phyloP scores from a whole-genome alignment of 129 eudicot species.

The Centaurea solstitialis region DNA sequence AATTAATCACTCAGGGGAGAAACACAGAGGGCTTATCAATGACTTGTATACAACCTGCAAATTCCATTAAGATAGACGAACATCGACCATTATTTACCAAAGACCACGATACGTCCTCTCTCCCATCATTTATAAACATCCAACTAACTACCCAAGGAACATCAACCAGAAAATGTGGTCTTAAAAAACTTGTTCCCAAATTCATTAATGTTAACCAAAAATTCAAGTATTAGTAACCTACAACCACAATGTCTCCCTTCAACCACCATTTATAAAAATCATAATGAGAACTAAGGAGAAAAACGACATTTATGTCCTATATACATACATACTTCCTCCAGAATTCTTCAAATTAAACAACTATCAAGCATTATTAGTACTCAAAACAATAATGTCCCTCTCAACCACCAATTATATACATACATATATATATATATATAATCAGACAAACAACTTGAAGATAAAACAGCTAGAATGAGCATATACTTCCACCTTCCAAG shows the following conservation, averaged over 20 bases:
- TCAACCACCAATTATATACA: conserved; percentile 13
- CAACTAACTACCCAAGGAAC: conserved; percentile 15
- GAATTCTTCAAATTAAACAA: conserved; percentile 8
- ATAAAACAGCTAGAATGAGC: conserved; percentile 14
- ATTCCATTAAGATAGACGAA: conserved; percentile 16
- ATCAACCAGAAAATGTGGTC: conserved; percentile 1
- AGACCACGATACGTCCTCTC: background rate
- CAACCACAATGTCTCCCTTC: conserved; percentile 3
- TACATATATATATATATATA: background rate
- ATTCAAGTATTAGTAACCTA: background rate
- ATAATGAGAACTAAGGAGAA: background rate
- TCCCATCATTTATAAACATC: conserved; percentile 26
- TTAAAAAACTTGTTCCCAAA: conserved; percentile 2
- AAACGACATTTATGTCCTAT: conserved; percentile 6
- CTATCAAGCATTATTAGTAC: background rate
- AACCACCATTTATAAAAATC: conserved; percentile 14
- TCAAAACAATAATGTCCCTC: background rate
- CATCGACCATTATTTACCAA: background rate
- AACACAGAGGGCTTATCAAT: background rate
- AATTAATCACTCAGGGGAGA: background rate
- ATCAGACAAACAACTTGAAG: background rate
- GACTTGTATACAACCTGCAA: conserved; percentile 4
- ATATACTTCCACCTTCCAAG: background rate
- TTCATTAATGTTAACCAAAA: background rate
- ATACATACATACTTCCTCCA: background rate